A percentile compares a stretch with the other conserved stretches of the same genome.
These are phyloP conservation scores for Dendrostoma leiphaemia DNA, from an alignment of 2,329 filamentous ascomycete genomes.

Conservation along the genomic window DNA sequence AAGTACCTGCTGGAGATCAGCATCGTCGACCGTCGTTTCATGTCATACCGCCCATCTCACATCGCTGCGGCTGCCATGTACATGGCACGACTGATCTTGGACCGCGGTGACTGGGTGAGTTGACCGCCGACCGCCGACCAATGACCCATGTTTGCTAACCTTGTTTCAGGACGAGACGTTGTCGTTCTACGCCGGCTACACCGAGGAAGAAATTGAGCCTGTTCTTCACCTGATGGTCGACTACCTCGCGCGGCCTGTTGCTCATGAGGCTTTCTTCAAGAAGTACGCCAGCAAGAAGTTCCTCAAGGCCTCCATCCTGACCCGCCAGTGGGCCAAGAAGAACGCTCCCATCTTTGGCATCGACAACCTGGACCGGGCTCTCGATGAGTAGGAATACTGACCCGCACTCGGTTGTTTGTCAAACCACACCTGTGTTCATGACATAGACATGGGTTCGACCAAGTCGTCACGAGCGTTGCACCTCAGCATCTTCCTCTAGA, in stretches of 20 bases:
- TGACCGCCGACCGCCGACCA: conserved; percentile 37
- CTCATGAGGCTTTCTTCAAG: conserved; percentile 98
- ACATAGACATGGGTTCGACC: not conserved
- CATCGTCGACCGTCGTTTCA: conserved; percentile 90
- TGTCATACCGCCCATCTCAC: conserved; percentile 84
- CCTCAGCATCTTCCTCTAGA: conserved; percentile 5
- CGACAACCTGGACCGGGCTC: conserved; percentile 40
- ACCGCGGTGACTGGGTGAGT: conserved; percentile 75
- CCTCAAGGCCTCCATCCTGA: conserved; percentile 90
- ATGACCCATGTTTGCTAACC: conserved; percentile 36
- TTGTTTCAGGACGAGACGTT: conserved; percentile 68
- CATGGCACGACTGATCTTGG: conserved; percentile 83
- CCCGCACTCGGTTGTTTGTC: conserved; percentile 2
- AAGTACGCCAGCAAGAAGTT: conserved; percentile 99
- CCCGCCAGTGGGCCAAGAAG: conserved; percentile 91
- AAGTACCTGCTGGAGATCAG: conserved; percentile 99
- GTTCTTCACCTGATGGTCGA: conserved; percentile 95
- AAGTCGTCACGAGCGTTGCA: conserved; percentile 8
- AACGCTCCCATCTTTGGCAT: conserved; percentile 60
- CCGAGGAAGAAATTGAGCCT: conserved; percentile 87
- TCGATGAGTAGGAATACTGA: conserved; percentile 48
- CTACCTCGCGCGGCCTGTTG: conserved; percentile 85
- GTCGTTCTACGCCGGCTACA: conserved; percentile 88
- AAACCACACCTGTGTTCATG: not conserved
- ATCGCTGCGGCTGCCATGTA: conserved; percentile 95